phyloP scores from a whole-genome alignment of 2,329 filamentous ascomycete species.

The Claviceps africana region DNA sequence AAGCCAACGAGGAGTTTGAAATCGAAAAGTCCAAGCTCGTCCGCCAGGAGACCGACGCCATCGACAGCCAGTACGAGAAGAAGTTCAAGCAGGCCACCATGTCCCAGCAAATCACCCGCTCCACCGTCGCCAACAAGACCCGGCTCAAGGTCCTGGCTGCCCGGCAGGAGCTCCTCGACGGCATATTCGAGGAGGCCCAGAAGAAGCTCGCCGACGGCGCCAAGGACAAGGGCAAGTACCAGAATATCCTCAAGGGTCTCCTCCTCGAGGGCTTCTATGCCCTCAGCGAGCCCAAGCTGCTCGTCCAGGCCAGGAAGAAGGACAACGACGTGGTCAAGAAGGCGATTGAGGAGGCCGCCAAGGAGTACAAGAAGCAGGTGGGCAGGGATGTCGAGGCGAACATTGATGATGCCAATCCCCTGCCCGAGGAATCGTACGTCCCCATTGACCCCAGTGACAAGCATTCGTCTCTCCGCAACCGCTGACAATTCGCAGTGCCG shows the following conservation, averaged over 20 bases:
- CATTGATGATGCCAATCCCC: slow-evolving; percentile 64
- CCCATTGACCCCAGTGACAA: too few relatives aligned
- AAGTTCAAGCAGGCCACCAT: slow-evolving; percentile 98
- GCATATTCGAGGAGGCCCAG: slow-evolving; percentile 70
- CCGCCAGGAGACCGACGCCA: slow-evolving; percentile 82
- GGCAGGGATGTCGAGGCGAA: slow-evolving; percentile 55
- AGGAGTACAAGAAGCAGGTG: slow-evolving; percentile 71
- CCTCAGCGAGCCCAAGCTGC: slow-evolving; percentile 65
- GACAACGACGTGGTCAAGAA: slow-evolving; percentile 65
- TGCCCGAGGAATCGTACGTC: slow-evolving; percentile 77
- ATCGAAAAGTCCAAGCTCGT: slow-evolving; percentile 99
- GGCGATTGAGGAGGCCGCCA: slow-evolving; percentile 60
- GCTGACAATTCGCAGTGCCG: slow-evolving; percentile 43
- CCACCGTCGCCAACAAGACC: slow-evolving; percentile 91
- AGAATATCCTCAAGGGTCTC: slow-evolving; percentile 60
- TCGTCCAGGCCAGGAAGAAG: slow-evolving; percentile 62
- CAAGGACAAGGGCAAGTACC: slow-evolving; percentile 62
- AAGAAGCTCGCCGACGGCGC: slow-evolving; percentile 52
- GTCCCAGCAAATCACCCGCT: slow-evolving; percentile 97
- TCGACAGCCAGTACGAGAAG: slow-evolving; percentile 90
- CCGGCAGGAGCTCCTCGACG: slow-evolving; percentile 80
- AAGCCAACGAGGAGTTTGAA: slow-evolving; percentile 96
- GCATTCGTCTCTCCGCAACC: background rate
- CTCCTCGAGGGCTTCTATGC: slow-evolving; percentile 85
- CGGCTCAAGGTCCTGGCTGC: slow-evolving; percentile 76